Conservation (phyloP, 768 basidiomycete genomes). For the Podaxis sp. region DNA sequence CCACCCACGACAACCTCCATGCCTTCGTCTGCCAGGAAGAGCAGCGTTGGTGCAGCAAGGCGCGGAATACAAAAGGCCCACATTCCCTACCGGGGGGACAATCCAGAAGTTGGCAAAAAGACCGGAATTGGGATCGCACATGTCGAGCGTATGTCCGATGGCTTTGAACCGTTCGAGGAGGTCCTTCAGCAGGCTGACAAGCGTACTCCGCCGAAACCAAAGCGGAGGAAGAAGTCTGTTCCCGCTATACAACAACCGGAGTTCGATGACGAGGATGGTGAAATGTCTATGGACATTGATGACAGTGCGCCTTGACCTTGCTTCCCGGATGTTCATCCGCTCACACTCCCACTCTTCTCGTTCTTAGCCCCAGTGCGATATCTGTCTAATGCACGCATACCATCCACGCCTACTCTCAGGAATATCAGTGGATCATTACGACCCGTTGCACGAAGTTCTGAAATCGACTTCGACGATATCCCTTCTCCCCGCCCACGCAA, state of each 20-base stretch:
- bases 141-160: constrained; percentile 75
- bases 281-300: constrained; percentile 72
- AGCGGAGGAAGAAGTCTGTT: constrained; percentile 47
- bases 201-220: constrained; percentile 58
- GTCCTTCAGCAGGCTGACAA: constrained; percentile 69
- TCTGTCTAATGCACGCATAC: constrained; percentile 39
- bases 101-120: constrained; percentile 76
- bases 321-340: background rate
- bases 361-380: constrained; percentile 42
- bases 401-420: constrained; percentile 40
- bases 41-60: constrained; percentile 45
- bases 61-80: constrained; percentile 65
- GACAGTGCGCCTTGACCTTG: constrained; percentile 51
- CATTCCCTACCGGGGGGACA: constrained; percentile 77
- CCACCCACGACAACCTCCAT: constrained; percentile 24
- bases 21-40: constrained; percentile 47
- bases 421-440: constrained; percentile 42
- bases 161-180: constrained; percentile 81
- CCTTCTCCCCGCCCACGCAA: constrained; percentile 53
- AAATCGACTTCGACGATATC: constrained; percentile 60
- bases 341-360: background rate
- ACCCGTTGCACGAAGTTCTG: constrained; percentile 49
- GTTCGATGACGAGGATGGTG: constrained; percentile 57
- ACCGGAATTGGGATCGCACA: constrained; percentile 71
- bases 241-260: constrained; percentile 22